Conservation (phyloP, 2,329 filamentous ascomycete species). For the Cercospora zeina region DNA sequence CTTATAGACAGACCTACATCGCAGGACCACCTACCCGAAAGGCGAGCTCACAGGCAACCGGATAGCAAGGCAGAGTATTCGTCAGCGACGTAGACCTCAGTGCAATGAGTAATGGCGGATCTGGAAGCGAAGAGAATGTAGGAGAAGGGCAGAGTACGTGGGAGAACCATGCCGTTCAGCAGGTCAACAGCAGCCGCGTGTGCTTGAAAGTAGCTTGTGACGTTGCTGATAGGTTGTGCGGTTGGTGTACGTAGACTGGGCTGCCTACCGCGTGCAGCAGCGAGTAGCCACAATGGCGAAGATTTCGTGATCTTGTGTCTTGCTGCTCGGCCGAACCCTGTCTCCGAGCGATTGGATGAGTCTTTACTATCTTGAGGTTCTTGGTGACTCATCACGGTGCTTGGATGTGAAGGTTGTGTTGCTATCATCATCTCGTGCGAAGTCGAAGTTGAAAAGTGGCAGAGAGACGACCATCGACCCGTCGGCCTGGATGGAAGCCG, state of each 20-base stretch:
- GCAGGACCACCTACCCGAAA: constrained; percentile 19
- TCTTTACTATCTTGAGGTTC: not conserved
- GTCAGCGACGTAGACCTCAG: constrained; percentile 19
- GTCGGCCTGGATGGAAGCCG: not conserved
- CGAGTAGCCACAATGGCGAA: constrained; percentile 19
- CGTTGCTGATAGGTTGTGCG: constrained; percentile 26
- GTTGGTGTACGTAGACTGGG: constrained; percentile 24
- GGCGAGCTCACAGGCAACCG: constrained; percentile 21
- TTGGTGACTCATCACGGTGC: not conserved
- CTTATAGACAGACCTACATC: constrained; percentile 16
- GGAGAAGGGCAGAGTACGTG: constrained; percentile 18
- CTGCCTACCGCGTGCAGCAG: constrained; percentile 10
- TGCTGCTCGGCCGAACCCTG: constrained; percentile 12
- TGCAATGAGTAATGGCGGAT: constrained; percentile 1
- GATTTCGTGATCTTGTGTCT: constrained; percentile 7
- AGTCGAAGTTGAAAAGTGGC: not conserved
- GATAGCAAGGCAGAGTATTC: constrained; percentile 20
- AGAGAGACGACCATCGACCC: not conserved
- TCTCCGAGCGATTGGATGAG: constrained; percentile 10
- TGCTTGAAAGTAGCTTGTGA: constrained; percentile 22
- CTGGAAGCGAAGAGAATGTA: constrained; percentile 16
- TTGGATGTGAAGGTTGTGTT: not conserved
- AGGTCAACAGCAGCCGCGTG: constrained; percentile 25
- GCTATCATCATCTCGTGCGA: not conserved
- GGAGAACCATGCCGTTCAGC: constrained; percentile 5